Evolutionary conservation across 306 rosid genomes (phyloP).

Genomic region (Quercus rubra): DNA sequence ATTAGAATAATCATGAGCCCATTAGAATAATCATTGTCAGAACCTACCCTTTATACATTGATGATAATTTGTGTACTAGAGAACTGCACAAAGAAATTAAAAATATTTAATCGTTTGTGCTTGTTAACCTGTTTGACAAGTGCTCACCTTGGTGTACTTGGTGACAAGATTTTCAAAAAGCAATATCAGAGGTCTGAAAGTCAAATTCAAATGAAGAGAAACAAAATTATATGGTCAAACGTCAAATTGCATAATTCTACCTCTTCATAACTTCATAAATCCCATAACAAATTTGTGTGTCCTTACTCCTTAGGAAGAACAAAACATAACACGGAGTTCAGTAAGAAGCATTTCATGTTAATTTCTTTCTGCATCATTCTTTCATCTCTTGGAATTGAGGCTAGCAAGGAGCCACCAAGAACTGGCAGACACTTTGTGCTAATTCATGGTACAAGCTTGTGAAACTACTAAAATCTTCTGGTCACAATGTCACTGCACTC

Average conservation of each 20-base stretch:
- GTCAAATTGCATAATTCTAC: neutral
- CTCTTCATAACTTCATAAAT: neutral
- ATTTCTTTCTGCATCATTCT: neutral
- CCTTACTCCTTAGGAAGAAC: neutral
- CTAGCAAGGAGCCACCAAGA: neutral
- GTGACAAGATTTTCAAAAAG: too few relatives aligned
- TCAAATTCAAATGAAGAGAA: too few relatives aligned
- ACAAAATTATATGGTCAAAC: too few relatives aligned
- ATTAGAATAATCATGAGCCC: too few relatives aligned
- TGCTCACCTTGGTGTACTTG: too few relatives aligned
- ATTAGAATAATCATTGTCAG: too few relatives aligned
- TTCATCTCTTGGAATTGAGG: neutral
- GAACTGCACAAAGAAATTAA: too few relatives aligned
- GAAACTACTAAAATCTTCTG: slow-evolving; percentile 2
- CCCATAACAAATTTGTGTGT: neutral
- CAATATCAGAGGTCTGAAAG: too few relatives aligned
- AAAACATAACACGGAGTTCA: slow-evolving; percentile 10
- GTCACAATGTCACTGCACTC: slow-evolving; percentile 32
- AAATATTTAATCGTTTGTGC: too few relatives aligned
- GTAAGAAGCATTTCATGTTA: neutral
- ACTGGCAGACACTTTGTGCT: slow-evolving; percentile 32
- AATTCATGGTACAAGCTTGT: slow-evolving; percentile 50
- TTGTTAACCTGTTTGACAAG: too few relatives aligned
- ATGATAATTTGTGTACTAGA: too few relatives aligned
- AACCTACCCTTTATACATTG: too few relatives aligned